Conservation (phyloP, 371 early-diverging fungal species). For the Mucor racemosus region DNA sequence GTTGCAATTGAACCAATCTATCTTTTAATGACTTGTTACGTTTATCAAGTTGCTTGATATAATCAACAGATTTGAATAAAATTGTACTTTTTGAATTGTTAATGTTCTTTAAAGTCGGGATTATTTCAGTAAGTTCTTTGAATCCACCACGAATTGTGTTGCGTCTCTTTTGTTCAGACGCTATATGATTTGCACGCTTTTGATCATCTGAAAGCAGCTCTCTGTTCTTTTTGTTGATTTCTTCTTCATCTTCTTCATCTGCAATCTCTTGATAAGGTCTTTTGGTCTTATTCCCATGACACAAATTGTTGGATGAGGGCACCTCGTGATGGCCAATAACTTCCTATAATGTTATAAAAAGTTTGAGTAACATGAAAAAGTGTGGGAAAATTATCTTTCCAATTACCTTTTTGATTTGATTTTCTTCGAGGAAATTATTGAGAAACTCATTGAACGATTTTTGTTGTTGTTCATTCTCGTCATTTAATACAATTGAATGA, state of each 20-base stretch:
- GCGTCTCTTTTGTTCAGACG: conserved; percentile 88
- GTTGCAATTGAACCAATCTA: conserved; percentile 12
- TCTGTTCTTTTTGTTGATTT: conserved; percentile 9
- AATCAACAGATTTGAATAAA: conserved; percentile 53
- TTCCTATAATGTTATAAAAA: not conserved
- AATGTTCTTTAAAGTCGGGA: conserved; percentile 69
- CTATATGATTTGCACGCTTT: conserved; percentile 87
- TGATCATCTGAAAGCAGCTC: conserved; percentile 63
- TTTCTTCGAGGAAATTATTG: conserved; percentile 26
- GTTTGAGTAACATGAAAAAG: conserved; percentile 1
- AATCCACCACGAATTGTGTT: conserved; percentile 82
- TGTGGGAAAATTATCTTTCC: conserved; percentile 14
- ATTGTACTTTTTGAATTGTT: conserved; percentile 57
- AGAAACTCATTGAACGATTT: conserved; percentile 26
- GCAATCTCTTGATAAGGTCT: conserved; percentile 7
- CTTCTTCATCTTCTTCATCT: conserved; percentile 2
- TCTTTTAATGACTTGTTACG: conserved; percentile 37
- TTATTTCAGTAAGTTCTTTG: conserved; percentile 77
- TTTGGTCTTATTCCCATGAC: conserved; percentile 18
- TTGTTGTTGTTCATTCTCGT: conserved; percentile 10
- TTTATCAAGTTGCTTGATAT: conserved; percentile 42
- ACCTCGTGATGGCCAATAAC: conserved; percentile 14
- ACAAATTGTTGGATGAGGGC: conserved; percentile 15
- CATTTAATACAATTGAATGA: not conserved
- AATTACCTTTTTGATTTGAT: conserved; percentile 6